A percentile compares a stretch with the other conserved stretches of the same genome.
Conservation (phyloP, 305 asterid species). For the Euphrasia arctica region DNA sequence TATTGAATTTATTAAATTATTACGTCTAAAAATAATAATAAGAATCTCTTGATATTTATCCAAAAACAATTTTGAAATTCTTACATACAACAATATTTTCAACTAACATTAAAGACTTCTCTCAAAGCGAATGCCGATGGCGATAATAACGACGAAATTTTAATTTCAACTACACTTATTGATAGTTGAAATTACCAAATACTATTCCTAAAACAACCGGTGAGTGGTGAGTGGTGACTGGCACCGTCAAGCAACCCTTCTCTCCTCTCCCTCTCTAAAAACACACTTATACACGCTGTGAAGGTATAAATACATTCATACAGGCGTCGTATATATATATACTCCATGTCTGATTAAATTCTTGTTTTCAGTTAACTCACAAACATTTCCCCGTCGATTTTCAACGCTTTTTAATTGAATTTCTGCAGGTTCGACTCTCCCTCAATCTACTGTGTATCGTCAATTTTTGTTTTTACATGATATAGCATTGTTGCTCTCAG, state of each 20-base stretch:
- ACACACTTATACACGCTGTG: conserved; percentile 10
- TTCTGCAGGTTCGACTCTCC: conserved; percentile 40
- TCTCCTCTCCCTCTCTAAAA: conserved; percentile 6
- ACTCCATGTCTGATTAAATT: too few species aligned
- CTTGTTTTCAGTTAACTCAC: conserved; percentile 15
- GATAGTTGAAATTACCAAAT: too few species aligned
- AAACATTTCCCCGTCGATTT: conserved; percentile 15
- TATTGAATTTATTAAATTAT: too few species aligned
- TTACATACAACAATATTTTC: too few species aligned
- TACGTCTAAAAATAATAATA: too few species aligned
- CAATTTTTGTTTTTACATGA: conserved; percentile 21
- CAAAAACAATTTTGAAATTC: too few species aligned
- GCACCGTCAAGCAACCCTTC: conserved; percentile 43
- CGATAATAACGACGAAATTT: too few species aligned
- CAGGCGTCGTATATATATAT: too few species aligned
- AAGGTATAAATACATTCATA: conserved; percentile 6
- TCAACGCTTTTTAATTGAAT: conserved; percentile 22
- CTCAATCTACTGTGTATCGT: background rate
- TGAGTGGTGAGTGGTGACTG: conserved; percentile 23
- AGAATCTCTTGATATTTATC: too few species aligned
- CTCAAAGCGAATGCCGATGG: too few species aligned
- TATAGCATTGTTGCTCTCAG: conserved; percentile 49
- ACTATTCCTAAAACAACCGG: conserved; percentile 38
- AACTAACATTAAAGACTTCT: too few species aligned
- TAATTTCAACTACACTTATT: too few species aligned